Percentiles rank a stretch among this genome's conserved stretches.
Evolutionary conservation across 1,139 yeast genomes (phyloP).

Genomic region (Saccharomyces hybrid): DNA sequence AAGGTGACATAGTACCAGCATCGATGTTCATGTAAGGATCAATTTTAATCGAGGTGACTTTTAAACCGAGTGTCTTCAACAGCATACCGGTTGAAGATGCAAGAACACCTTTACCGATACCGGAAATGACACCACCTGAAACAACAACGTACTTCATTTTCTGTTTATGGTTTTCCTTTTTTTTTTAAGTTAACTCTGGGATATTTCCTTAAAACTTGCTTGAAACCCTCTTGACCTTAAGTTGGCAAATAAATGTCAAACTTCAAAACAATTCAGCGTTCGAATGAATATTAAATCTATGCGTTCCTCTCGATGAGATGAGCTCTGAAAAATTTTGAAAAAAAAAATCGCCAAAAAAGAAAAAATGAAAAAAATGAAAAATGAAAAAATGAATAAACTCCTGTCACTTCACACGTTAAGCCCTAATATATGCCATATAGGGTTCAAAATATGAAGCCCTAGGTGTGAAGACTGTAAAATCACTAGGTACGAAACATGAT

Average conservation of each 20-base stretch:
- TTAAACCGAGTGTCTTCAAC: slow-evolving; percentile 85
- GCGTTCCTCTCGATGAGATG: background rate
- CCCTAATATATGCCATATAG: too few species aligned
- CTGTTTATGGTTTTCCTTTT: background rate
- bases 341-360: background rate
- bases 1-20: slow-evolving; percentile 99
- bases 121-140: slow-evolving; percentile 97
- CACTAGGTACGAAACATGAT: background rate
- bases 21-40: slow-evolving; percentile 99
- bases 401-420: too few species aligned
- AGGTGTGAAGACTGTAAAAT: background rate
- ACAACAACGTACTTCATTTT: slow-evolving; percentile 96
- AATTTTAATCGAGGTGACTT: slow-evolving; percentile 94
- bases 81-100: slow-evolving; percentile 93
- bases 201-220: background rate
- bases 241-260: background rate
- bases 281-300: background rate
- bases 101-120: slow-evolving; percentile 97
- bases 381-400: background rate
- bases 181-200: background rate
- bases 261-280: background rate
- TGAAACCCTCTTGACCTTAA: background rate
- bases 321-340: background rate
- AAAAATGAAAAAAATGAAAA: too few species aligned
- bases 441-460: background rate